phyloP scores from a whole-genome alignment of 2,329 filamentous ascomycete species.

The Alternaria alternata region DNA sequence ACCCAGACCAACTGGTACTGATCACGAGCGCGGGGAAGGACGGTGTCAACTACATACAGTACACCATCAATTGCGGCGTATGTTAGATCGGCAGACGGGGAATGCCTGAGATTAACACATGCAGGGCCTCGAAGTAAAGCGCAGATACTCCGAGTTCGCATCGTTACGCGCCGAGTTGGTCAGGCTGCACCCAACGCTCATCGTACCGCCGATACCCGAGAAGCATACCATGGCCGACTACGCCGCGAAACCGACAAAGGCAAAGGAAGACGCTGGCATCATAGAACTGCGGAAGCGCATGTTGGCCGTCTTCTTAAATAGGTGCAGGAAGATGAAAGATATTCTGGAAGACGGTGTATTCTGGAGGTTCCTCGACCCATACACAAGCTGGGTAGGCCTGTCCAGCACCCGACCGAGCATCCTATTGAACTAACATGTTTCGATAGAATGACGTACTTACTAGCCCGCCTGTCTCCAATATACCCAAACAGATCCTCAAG shows the following conservation, averaged over 20 bases:
- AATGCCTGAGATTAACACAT: constrained; percentile 21
- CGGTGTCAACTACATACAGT: constrained; percentile 92
- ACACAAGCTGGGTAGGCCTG: constrained; percentile 89
- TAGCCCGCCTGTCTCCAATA: constrained; percentile 86
- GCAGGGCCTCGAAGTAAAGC: constrained; percentile 92
- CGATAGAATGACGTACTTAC: constrained; percentile 91
- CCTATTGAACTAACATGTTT: constrained; percentile 7
- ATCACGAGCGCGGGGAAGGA: constrained; percentile 96
- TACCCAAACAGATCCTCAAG: constrained; percentile 93
- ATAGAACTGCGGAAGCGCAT: constrained; percentile 97
- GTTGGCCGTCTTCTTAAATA: constrained; percentile 93
- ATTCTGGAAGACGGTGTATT: constrained; percentile 93
- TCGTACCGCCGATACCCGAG: constrained; percentile 96
- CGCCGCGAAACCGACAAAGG: constrained; percentile 95
- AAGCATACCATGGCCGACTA: constrained; percentile 99
- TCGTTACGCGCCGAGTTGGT: constrained; percentile 89
- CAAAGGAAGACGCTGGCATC: constrained; percentile 95
- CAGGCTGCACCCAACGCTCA: constrained; percentile 89
- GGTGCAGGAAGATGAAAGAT: constrained; percentile 91
- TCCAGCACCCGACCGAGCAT: not conserved
- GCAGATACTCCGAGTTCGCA: constrained; percentile 95
- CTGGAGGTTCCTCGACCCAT: constrained; percentile 97
- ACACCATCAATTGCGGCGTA: constrained; percentile 95
- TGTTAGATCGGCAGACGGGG: constrained; percentile 32
- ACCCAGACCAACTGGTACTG: constrained; percentile 85